Conservation (phyloP, 129 eudicot genomes). For the Lactuca saligna region DNA sequence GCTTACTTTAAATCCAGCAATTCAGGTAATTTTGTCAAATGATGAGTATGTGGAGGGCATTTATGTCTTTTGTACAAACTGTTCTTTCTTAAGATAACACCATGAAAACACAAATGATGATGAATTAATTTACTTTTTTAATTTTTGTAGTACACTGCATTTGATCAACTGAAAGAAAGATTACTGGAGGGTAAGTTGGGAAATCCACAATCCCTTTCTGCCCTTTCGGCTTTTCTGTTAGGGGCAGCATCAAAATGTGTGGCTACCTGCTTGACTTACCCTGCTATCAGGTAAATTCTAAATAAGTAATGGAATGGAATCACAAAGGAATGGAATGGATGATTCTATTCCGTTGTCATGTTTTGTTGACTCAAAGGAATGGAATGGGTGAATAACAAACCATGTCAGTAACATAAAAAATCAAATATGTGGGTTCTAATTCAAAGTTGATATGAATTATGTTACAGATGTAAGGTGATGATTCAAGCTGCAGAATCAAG, state of each 20-base stretch:
- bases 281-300: slow-evolving; percentile 70
- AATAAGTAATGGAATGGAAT: no score
- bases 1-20: slow-evolving; percentile 89
- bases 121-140: not conserved
- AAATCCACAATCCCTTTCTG: slow-evolving; percentile 71
- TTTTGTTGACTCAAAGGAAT: no score
- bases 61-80: not conserved
- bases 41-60: not conserved
- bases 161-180: slow-evolving; percentile 83
- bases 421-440: slow-evolving; percentile 7
- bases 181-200: slow-evolving; percentile 47
- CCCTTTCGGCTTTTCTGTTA: slow-evolving; percentile 75
- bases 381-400: no score
- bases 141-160: slow-evolving; percentile 75
- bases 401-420: not conserved
- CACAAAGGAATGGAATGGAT: no score
- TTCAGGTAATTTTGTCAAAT: slow-evolving; percentile 52
- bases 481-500: slow-evolving; percentile 77
- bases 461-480: slow-evolving; percentile 83
- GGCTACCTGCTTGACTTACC: slow-evolving; percentile 90
- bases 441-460: slow-evolving; percentile 1
- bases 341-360: no score
- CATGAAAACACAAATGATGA: slow-evolving; percentile 6
- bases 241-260: slow-evolving; percentile 91
- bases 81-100: no score